Evolutionary conservation across 352 stramenopile genomes (phyloP).

Genomic region (Blastocystis sp.): DNA sequence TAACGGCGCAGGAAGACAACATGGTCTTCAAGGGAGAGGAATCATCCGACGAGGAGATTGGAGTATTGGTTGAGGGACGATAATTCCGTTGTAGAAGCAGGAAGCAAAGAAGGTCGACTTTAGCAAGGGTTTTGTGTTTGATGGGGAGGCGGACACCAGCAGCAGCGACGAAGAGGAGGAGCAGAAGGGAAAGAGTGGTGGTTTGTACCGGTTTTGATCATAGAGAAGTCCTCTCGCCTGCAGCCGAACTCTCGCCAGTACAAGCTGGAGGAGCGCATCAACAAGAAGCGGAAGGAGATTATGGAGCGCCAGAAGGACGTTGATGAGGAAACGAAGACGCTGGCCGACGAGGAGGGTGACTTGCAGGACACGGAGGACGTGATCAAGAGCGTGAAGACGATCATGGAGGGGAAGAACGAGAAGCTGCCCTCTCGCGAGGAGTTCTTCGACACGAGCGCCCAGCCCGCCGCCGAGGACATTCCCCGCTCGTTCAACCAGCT

Average conservation of each 20-base stretch:
- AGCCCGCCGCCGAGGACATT: slow-evolving; percentile 73
- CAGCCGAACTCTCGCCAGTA: slow-evolving; percentile 82
- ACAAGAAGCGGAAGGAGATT: slow-evolving; percentile 80
- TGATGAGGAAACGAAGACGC: slow-evolving; percentile 71
- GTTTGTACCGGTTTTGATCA: neutral
- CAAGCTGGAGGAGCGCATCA: slow-evolving; percentile 75
- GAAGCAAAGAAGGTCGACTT: slow-evolving; percentile 74
- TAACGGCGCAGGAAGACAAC: slow-evolving; percentile 48
- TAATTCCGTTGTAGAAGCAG: slow-evolving; percentile 65
- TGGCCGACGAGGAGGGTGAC: slow-evolving; percentile 64
- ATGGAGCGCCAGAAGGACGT: slow-evolving; percentile 78
- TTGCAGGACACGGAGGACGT: slow-evolving; percentile 72
- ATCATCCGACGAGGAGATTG: slow-evolving; percentile 74
- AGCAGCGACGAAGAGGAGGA: slow-evolving; percentile 45
- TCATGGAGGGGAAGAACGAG: slow-evolving; percentile 70
- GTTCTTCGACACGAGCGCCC: slow-evolving; percentile 68
- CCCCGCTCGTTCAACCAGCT: slow-evolving; percentile 87
- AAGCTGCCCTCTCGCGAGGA: slow-evolving; percentile 65
- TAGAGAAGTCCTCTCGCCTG: slow-evolving; percentile 58
- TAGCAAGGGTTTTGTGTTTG: slow-evolving; percentile 82
- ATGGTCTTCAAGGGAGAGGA: slow-evolving; percentile 65
- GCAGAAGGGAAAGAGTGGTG: slow-evolving; percentile 21
- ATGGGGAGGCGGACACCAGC: slow-evolving; percentile 73
- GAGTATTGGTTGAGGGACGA: slow-evolving; percentile 73
- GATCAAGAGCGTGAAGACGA: slow-evolving; percentile 72